Conservation (phyloP, 1,284 basidiomycete genomes). For the Sporisorium sorghi region DNA sequence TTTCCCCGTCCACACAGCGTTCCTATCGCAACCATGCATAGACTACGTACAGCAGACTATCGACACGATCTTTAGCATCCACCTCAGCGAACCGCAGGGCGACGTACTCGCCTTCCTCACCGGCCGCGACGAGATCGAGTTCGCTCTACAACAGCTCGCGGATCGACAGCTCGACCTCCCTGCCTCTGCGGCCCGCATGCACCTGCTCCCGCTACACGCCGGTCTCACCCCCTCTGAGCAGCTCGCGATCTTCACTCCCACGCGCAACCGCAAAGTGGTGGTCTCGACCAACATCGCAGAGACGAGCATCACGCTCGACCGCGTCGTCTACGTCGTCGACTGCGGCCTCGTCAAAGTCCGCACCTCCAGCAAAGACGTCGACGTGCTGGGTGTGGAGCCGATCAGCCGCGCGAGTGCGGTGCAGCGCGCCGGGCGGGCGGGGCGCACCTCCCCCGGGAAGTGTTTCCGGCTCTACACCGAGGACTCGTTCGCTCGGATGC, state of each 20-base stretch:
- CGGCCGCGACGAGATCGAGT: constrained; percentile 98
- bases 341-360: constrained; percentile 98
- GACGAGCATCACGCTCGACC: constrained; percentile 96
- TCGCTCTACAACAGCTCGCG: no score
- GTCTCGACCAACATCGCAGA: constrained; percentile 98
- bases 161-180: no score
- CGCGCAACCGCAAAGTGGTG: constrained; percentile 84
- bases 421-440: constrained; percentile 95
- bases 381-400: constrained; percentile 90
- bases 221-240: no score
- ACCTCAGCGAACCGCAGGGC: constrained; percentile 92
- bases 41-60: constrained; percentile 98
- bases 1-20: constrained; percentile 94
- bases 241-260: constrained; percentile 86
- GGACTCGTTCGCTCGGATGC: no score
- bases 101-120: constrained; percentile 96
- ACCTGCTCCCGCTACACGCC: no score
- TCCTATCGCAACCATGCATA: constrained; percentile 93
- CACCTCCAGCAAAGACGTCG: constrained; percentile 94
- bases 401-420: constrained; percentile 97
- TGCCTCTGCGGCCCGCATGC: no score
- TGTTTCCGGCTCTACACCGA: constrained; percentile 98
- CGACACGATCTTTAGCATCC: constrained; percentile 95
- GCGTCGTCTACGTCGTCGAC: constrained; percentile 98
- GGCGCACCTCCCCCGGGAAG: constrained; percentile 93